phyloP scores from a whole-genome alignment of 352 stramenopile species.

The Globisporangium nunn region DNA sequence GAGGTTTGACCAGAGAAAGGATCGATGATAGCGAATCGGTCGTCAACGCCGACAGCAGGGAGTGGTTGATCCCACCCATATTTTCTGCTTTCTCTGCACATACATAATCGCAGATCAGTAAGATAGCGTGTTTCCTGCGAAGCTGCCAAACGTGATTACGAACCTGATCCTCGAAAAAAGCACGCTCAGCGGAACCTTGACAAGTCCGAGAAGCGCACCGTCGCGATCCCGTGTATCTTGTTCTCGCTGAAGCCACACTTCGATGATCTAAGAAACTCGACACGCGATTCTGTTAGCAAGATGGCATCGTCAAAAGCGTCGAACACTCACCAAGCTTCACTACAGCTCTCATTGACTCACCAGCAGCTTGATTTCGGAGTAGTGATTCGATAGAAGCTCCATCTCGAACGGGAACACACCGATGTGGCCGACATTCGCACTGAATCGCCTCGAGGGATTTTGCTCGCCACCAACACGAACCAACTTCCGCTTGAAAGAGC shows the following conservation, averaged over 20 bases:
- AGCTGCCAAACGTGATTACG: background rate
- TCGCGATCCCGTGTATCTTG: constrained; percentile 8
- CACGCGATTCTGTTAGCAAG: background rate
- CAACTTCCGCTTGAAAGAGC: constrained; percentile 23
- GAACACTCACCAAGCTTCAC: background rate
- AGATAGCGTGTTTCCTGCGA: background rate
- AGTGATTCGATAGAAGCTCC: constrained; percentile 11
- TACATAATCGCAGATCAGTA: background rate
- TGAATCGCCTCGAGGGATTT: background rate
- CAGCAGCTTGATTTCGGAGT: constrained; percentile 22
- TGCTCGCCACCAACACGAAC: constrained; percentile 4
- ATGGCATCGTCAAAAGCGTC: background rate
- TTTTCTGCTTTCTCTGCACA: constrained; percentile 1
- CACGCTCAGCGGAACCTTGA: constrained; percentile 21
- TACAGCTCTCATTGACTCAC: constrained; percentile 14
- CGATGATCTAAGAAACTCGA: constrained; percentile 24
- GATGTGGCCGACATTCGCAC: constrained; percentile 9
- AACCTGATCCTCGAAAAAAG: constrained; percentile 25
- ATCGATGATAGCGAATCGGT: constrained; percentile 30
- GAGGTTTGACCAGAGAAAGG: constrained; percentile 25
- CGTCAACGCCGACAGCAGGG: constrained; percentile 27
- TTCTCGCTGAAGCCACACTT: constrained; percentile 24
- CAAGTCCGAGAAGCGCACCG: constrained; percentile 23
- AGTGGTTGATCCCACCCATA: constrained; percentile 8
- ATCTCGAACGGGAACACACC: constrained; percentile 25